These are phyloP conservation scores for Ustilago trichophora DNA, from an alignment of 1,284 basidiomycete genomes.

Conservation along the genomic window DNA sequence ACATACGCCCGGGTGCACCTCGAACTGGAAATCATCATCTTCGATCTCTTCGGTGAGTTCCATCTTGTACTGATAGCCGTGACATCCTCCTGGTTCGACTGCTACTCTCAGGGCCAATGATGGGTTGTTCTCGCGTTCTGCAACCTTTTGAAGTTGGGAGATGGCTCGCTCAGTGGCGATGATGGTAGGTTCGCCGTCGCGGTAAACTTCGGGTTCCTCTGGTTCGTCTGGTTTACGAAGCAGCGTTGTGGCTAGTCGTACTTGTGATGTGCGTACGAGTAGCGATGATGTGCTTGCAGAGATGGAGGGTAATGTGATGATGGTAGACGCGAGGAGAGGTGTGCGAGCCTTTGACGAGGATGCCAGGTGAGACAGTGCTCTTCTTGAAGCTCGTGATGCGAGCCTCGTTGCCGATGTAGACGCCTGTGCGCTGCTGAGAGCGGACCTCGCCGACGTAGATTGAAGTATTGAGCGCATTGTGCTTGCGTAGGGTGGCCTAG, in stretches of 20 bases:
- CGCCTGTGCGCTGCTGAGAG: neutral
- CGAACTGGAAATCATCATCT: constrained; percentile 77
- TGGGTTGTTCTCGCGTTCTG: constrained; percentile 72
- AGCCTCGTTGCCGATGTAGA: constrained; percentile 10
- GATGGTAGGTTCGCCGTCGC: constrained; percentile 50
- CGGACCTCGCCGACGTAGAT: constrained; percentile 6
- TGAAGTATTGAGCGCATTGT: constrained; percentile 12
- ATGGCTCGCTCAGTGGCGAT: constrained; percentile 60
- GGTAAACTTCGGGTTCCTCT: constrained; percentile 54
- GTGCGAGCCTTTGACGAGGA: neutral
- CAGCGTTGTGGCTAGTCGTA: constrained; percentile 17
- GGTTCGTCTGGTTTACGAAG: constrained; percentile 50
- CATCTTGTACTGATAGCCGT: constrained; percentile 92
- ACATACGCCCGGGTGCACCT: constrained; percentile 67
- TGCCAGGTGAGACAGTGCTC: too few species aligned
- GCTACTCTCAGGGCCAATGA: constrained; percentile 77
- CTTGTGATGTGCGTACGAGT: neutral
- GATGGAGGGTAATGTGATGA: neutral
- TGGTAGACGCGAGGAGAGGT: neutral
- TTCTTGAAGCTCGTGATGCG: neutral
- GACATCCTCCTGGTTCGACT: constrained; percentile 89
- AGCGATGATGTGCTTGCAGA: neutral
- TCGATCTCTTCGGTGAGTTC: constrained; percentile 73
- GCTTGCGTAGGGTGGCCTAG: neutral
- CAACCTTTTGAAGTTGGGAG: constrained; percentile 47